Conservation (phyloP, 2,329 filamentous ascomycete genomes). For the Beauveria scarabaeidicola region DNA sequence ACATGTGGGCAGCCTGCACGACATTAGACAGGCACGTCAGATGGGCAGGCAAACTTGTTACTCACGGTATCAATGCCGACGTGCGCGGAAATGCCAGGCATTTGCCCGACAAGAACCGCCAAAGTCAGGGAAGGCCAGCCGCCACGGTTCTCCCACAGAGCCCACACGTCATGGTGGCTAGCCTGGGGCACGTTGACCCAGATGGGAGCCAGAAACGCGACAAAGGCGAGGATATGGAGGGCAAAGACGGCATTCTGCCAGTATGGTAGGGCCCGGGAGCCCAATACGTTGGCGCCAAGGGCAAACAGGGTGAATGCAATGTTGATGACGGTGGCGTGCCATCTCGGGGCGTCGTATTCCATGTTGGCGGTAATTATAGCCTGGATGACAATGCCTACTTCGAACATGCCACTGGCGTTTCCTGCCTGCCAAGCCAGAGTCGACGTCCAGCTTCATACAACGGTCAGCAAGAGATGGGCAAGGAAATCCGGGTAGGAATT, state of each 20-base stretch:
- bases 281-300: conserved; percentile 9
- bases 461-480: too few species aligned
- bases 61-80: conserved; percentile 13
- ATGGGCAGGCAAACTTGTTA: not conserved
- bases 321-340: conserved; percentile 13
- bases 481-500: too few species aligned
- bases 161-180: conserved; percentile 12
- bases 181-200: conserved; percentile 14
- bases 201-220: conserved; percentile 12
- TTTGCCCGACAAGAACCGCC: conserved; percentile 14
- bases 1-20: conserved; percentile 12
- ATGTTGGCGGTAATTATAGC: conserved; percentile 12
- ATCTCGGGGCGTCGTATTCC: conserved; percentile 9
- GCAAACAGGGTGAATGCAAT: conserved; percentile 10
- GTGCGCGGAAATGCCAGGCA: conserved; percentile 10
- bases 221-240: conserved; percentile 11
- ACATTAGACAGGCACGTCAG: not conserved
- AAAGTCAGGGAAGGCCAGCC: conserved; percentile 11
- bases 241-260: conserved; percentile 14
- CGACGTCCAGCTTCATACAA: conserved; percentile 12
- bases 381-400: conserved; percentile 14
- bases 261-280: conserved; percentile 8
- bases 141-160: conserved; percentile 12
- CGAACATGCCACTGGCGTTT: conserved; percentile 12
- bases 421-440: conserved; percentile 15